A percentile compares a stretch with the other conserved stretches of the same genome.
Evolutionary conservation across 192 early-diverging fungal genomes (phyloP).

Genomic region (Bifiguratus adelaidae): DNA sequence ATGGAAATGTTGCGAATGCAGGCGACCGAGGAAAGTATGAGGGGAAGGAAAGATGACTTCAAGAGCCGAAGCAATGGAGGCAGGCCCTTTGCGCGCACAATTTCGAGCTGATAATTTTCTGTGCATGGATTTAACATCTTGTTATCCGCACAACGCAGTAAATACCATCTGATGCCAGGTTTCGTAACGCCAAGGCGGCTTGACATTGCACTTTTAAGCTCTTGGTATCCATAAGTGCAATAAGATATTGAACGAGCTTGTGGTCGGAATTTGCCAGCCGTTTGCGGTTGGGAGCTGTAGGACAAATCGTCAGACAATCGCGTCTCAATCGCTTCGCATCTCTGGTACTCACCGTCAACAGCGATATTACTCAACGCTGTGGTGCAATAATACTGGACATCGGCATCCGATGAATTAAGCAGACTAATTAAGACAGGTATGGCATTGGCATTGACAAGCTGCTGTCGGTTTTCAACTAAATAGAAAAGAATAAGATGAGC

Average conservation of each 20-base stretch:
- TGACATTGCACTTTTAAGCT: constrained; percentile 81
- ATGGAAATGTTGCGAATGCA: constrained; percentile 88
- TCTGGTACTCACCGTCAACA: constrained; percentile 47
- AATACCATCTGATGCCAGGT: constrained; percentile 69
- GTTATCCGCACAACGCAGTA: no score
- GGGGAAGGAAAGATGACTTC: constrained; percentile 60
- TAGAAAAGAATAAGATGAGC: no score
- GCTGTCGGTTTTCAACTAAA: constrained; percentile 56
- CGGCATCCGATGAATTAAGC: constrained; percentile 63
- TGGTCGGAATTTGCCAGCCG: constrained; percentile 63
- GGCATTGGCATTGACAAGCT: constrained; percentile 71
- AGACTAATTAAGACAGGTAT: constrained; percentile 75
- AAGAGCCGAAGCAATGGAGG: constrained; percentile 61
- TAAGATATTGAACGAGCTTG: constrained; percentile 60
- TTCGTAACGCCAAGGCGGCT: constrained; percentile 78
- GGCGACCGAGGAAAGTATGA: constrained; percentile 75
- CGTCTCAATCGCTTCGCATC: not conserved
- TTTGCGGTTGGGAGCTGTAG: constrained; percentile 37
- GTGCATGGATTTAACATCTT: constrained; percentile 6
- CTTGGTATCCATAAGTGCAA: constrained; percentile 66
- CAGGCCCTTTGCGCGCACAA: constrained; percentile 67
- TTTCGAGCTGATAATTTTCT: constrained; percentile 79
- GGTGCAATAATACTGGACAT: constrained; percentile 85
- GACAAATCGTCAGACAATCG: no score
- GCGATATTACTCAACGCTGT: constrained; percentile 87